Percentiles rank a stretch among this genome's conserved stretches.
Evolutionary conservation across 1,284 basidiomycete genomes (phyloP).

Genomic region (Ganoderma sinense): DNA sequence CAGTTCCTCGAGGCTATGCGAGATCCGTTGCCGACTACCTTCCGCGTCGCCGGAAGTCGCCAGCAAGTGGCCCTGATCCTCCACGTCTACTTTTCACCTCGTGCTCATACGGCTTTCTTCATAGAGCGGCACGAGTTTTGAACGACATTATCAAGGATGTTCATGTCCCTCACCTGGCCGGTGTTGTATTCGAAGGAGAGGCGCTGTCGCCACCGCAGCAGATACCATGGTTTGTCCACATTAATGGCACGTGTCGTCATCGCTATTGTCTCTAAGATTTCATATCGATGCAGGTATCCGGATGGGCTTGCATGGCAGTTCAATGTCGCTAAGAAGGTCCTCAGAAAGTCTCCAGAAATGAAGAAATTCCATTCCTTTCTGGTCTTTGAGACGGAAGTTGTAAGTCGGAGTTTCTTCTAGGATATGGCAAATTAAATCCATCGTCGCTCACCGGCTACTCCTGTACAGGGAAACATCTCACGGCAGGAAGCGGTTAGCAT

Average conservation of each 20-base stretch:
- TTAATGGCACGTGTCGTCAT: slow-evolving; percentile 4
- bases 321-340: slow-evolving; percentile 88
- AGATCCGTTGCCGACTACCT: slow-evolving; percentile 90
- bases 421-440: not conserved
- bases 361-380: slow-evolving; percentile 97
- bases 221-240: slow-evolving; percentile 75
- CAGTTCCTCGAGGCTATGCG: slow-evolving; percentile 74
- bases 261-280: not conserved
- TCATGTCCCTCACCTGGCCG: slow-evolving; percentile 83
- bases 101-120: not conserved
- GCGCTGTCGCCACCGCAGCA: slow-evolving; percentile 81
- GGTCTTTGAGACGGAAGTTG: slow-evolving; percentile 98
- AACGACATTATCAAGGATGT: slow-evolving; percentile 77
- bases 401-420: slow-evolving; percentile 45
- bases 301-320: slow-evolving; percentile 96
- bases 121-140: slow-evolving; percentile 76
- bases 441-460: not conserved
- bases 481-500: slow-evolving; percentile 99
- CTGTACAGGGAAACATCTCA: slow-evolving; percentile 87
- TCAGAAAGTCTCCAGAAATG: slow-evolving; percentile 94
- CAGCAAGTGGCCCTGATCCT: slow-evolving; percentile 60
- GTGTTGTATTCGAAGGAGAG: slow-evolving; percentile 84
- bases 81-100: not conserved
- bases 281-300: slow-evolving; percentile 77
- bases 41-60: slow-evolving; percentile 90